Evolutionary conservation across 768 basidiomycete species (phyloP).

Genomic region (Leucosporidium creatinivorum): DNA sequence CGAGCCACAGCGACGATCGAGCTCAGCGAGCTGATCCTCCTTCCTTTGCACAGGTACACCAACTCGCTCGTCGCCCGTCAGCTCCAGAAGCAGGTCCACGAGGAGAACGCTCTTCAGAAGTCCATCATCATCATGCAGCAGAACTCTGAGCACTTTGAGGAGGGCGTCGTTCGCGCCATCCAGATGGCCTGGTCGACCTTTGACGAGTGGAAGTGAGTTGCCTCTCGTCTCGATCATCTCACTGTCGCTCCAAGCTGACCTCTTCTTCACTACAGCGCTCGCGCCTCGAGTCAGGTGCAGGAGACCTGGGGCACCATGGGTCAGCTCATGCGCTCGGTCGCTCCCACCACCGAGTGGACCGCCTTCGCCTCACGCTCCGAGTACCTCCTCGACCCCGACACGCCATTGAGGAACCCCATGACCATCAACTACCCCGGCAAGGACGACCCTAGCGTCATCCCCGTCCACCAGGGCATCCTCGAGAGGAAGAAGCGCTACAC

Average conservation of each 20-base stretch:
- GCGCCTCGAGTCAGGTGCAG: constrained; percentile 65
- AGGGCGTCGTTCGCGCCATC: constrained; percentile 86
- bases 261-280: constrained; percentile 37
- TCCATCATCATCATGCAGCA: constrained; percentile 94
- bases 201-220: constrained; percentile 55
- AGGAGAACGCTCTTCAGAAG: constrained; percentile 96
- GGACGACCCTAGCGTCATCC: constrained; percentile 73
- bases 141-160: constrained; percentile 92
- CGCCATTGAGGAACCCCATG: constrained; percentile 70
- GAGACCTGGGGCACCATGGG: constrained; percentile 67
- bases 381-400: constrained; percentile 93
- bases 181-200: constrained; percentile 97
- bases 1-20: constrained; percentile 15
- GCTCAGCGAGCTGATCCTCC: neutral
- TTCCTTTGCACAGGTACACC: constrained; percentile 39
- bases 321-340: constrained; percentile 64
- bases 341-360: constrained; percentile 73
- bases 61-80: constrained; percentile 66
- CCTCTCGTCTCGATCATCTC: neutral
- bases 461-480: constrained; percentile 80
- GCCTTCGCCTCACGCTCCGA: constrained; percentile 86
- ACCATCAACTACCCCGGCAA: constrained; percentile 78
- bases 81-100: constrained; percentile 74
- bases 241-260: neutral
- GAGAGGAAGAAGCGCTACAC: constrained; percentile 97